Base-by-base conservation (phyloP, 768 basidiomycete genomes). In the Infundibulicybe gibba region DNA sequence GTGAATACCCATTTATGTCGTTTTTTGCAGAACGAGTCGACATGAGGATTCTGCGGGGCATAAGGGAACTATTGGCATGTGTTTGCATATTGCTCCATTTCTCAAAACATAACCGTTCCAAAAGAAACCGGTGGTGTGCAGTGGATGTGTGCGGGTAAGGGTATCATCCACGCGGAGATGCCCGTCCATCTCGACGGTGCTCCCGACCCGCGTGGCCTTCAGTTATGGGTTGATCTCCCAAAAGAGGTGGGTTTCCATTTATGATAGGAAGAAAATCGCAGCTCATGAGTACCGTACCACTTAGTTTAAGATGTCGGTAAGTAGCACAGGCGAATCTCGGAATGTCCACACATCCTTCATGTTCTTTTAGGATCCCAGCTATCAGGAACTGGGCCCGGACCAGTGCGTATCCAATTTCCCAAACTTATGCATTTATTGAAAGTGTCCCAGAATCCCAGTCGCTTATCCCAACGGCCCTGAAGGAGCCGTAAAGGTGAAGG, bases 41-140 rank as follows among this genome's bases (percentile, higher is more conserved):
- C 95, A 98, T 55, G 95, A 98, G 66, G 95, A 97, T 61, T 94
- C 90, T 17, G 83, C 82, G 2, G 94, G 90, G 1, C 88, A 94
- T 63, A 80, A 81, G 49, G 90, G 89, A 33, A 79, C 75, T 14
- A 87, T 90, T 44, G 65, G 74, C 68, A 35, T 33, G 61, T 49
- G 5, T n/a, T 17, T 9, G 19, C 47, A 33, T 35, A 30, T 12
- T 21, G 25, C n/a, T 30, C 30, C 3, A 5, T n/a, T 16, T 33
- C 32, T 19, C 16, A 30, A 6, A 1, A 19, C 19, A 40, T 49
- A 51, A 13, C 13, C 40, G n/a, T 32, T 21, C 2, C 9, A 34
- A 25, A 43, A 76, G 75, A 79, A 34, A 60, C 83, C 8, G 94
- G 94, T 3, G 95, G 93, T 41, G 85, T 97, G 2, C 94, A 97